Conservation (phyloP, 495 filamentous ascomycete genomes). For the Lasiosphaeriaceae sp. region DNA sequence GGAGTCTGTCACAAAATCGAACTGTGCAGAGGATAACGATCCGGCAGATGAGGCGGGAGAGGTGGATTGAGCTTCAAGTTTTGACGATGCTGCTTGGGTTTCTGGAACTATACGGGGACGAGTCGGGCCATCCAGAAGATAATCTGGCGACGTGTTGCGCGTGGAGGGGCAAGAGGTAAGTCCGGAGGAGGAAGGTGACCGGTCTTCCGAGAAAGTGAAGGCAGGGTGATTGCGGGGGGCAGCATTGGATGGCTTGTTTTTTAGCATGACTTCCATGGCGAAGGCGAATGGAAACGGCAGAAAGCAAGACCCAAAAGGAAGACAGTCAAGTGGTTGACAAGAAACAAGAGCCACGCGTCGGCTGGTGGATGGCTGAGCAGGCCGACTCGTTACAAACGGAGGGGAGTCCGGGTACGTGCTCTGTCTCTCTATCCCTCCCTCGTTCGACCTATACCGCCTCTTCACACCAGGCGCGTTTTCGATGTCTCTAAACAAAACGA, state of each 20-base stretch:
- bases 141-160: background rate
- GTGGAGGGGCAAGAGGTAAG: background rate
- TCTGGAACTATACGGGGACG: background rate
- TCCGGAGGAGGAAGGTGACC: background rate
- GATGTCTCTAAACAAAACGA: too few species aligned
- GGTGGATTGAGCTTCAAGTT: too few species aligned
- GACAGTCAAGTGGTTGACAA: too few species aligned
- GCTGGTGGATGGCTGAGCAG: too few species aligned
- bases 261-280: background rate
- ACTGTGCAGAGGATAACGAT: too few species aligned
- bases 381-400: background rate
- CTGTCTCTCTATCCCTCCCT: too few species aligned
- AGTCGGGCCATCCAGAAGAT: background rate
- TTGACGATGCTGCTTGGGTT: background rate
- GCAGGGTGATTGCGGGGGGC: background rate
- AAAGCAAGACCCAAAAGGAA: background rate
- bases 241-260: too few species aligned
- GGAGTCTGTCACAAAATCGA: too few species aligned
- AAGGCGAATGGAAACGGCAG: background rate
- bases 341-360: too few species aligned
- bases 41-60: too few species aligned
- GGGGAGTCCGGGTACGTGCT: background rate
- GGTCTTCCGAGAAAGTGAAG: background rate
- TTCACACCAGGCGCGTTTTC: background rate
- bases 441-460: background rate